Conservation (phyloP, 345 rosid genomes). For the Aquilaria malaccensis region DNA sequence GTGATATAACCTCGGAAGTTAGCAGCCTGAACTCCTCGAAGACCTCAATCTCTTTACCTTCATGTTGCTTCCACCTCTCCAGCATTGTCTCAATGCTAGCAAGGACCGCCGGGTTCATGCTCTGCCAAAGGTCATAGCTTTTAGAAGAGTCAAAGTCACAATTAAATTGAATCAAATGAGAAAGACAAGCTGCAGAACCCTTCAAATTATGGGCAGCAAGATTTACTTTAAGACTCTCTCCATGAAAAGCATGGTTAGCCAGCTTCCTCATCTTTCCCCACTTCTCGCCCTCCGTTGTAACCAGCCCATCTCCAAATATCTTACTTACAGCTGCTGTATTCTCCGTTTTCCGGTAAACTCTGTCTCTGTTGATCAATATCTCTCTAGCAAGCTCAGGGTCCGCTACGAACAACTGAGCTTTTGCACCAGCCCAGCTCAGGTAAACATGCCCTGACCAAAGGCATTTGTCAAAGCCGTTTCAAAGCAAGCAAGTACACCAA, state of each 20-base stretch:
- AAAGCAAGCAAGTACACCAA: background rate
- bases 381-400: slow-evolving; percentile 34
- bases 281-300: slow-evolving; percentile 20
- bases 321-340: background rate
- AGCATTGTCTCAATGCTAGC: slow-evolving; percentile 32
- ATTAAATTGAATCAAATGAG: background rate
- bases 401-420: slow-evolving; percentile 26
- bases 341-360: slow-evolving; percentile 12
- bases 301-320: slow-evolving; percentile 36
- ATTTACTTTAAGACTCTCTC: slow-evolving; percentile 31
- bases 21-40: slow-evolving; percentile 24
- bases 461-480: background rate
- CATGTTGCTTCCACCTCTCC: slow-evolving; percentile 28
- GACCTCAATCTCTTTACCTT: slow-evolving; percentile 29
- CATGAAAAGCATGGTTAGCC: slow-evolving; percentile 37
- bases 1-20: slow-evolving; percentile 36
- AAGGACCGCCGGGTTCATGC: slow-evolving; percentile 28
- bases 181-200: background rate
- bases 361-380: slow-evolving; percentile 26
- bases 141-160: background rate
- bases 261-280: slow-evolving; percentile 33
- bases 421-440: slow-evolving; percentile 26
- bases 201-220: background rate
- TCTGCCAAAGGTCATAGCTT: slow-evolving; percentile 5
- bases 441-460: slow-evolving; percentile 19